Evolutionary conservation across 2,329 filamentous ascomycete species (phyloP).

Genomic region (Alternaria triticina): DNA sequence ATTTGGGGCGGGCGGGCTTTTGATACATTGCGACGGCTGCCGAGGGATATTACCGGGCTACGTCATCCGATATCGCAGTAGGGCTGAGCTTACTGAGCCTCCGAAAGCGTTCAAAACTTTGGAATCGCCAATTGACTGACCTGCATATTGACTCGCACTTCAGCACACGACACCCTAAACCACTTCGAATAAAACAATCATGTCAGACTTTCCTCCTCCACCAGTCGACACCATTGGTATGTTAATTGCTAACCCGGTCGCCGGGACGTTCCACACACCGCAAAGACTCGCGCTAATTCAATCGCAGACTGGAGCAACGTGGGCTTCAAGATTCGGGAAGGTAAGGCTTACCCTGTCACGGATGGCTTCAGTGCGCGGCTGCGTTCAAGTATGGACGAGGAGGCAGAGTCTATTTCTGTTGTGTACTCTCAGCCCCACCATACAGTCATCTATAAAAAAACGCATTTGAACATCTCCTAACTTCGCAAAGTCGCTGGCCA

Average conservation of each 20-base stretch:
- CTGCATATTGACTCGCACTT: conserved; percentile 5
- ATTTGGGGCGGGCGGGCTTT: conserved; percentile 17
- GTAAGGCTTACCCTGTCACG: conserved; percentile 53
- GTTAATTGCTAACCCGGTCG: conserved; percentile 18
- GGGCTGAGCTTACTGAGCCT: conserved; percentile 25
- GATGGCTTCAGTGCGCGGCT: not conserved
- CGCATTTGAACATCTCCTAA: conserved; percentile 6
- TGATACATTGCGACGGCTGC: conserved; percentile 32
- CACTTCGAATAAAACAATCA: conserved; percentile 17
- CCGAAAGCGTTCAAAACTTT: conserved; percentile 20
- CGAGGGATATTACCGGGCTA: conserved; percentile 33
- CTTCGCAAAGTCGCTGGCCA: conserved; percentile 79
- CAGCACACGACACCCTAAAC: conserved; percentile 7
- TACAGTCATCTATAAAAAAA: not conserved
- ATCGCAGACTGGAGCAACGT: conserved; percentile 83
- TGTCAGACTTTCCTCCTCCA: conserved; percentile 66
- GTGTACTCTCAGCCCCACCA: not conserved
- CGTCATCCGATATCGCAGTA: conserved; percentile 43
- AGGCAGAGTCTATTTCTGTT: not conserved
- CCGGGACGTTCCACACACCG: not conserved
- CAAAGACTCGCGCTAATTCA: conserved; percentile 12
- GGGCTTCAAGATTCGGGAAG: conserved; percentile 91
- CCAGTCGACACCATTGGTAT: conserved; percentile 76
- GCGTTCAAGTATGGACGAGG: not conserved
- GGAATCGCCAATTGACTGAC: conserved; percentile 8